These are phyloP conservation scores for Suillus subalutaceus DNA, from an alignment of 768 basidiomycete genomes.

Conservation along the genomic window DNA sequence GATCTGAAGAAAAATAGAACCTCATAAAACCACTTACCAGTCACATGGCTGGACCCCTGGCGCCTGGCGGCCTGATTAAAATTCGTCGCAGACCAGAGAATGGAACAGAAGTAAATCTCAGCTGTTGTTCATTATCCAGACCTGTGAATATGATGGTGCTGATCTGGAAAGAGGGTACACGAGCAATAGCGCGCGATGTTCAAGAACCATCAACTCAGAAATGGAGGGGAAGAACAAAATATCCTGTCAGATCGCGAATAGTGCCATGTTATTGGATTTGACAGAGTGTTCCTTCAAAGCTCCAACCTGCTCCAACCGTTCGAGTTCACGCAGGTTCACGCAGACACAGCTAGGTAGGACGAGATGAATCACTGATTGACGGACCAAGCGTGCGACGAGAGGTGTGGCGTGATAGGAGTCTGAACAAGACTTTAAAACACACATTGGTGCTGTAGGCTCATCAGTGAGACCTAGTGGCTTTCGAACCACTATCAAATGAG, in stretches of 20 bases:
- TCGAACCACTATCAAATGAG: not conserved
- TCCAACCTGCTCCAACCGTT: not conserved
- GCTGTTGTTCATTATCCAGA: not conserved
- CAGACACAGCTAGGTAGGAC: not conserved
- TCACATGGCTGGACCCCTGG: not conserved
- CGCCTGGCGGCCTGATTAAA: not conserved
- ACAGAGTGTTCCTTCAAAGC: not conserved
- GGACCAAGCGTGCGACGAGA: not conserved
- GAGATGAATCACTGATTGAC: not conserved
- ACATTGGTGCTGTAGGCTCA: not conserved
- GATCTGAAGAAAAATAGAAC: not conserved
- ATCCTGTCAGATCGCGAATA: not conserved
- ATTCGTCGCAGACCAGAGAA: not conserved
- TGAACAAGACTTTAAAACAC: not conserved
- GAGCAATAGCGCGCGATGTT: not conserved
- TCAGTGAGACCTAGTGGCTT: not conserved
- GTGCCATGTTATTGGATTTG: not conserved
- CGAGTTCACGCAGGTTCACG: not conserved
- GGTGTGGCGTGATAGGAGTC: not conserved
- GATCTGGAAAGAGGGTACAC: not conserved
- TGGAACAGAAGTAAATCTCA: constrained; percentile 5
- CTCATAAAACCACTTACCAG: not conserved
- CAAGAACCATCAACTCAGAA: not conserved
- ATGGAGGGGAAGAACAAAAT: not conserved
- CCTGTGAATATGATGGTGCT: not conserved